A percentile compares a stretch with the other conserved stretches of the same genome.
phyloP scores from a whole-genome alignment of 108 stramenopile genomes.

The Nitzschia palea region DNA sequence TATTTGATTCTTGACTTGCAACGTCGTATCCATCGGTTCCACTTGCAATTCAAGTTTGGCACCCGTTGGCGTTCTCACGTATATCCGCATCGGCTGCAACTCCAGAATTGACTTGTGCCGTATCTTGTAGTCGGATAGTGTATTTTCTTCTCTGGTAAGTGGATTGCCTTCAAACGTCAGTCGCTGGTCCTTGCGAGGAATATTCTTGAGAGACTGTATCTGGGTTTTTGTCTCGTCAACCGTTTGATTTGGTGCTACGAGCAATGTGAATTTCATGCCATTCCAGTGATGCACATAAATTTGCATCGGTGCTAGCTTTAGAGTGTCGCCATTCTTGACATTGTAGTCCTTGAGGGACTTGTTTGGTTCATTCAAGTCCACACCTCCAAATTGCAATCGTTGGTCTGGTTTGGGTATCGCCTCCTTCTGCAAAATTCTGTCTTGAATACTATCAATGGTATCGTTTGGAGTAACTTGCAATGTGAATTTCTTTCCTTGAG shows the following conservation, averaged over 20 bases:
- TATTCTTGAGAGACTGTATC: slow-evolving; percentile 7
- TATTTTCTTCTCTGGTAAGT: slow-evolving; percentile 10
- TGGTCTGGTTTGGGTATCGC: slow-evolving; percentile 24
- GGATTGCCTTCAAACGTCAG: slow-evolving; percentile 6
- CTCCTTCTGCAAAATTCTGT: slow-evolving; percentile 8
- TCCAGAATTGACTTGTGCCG: slow-evolving; percentile 10
- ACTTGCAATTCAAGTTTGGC: not conserved
- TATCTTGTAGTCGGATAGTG: slow-evolving; percentile 5
- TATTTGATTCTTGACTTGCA: slow-evolving; percentile 24
- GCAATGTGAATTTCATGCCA: slow-evolving; percentile 6
- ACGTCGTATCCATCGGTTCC: slow-evolving; percentile 14
- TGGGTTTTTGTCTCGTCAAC: slow-evolving; percentile 14
- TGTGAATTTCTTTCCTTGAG: slow-evolving; percentile 8
- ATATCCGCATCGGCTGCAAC: slow-evolving; percentile 22
- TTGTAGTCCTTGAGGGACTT: slow-evolving; percentile 19
- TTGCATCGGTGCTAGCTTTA: slow-evolving; percentile 27
- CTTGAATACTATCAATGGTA: slow-evolving; percentile 28
- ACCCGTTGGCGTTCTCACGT: slow-evolving; percentile 15
- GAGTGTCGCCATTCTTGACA: slow-evolving; percentile 13
- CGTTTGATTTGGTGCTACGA: slow-evolving; percentile 15
- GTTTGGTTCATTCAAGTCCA: slow-evolving; percentile 2
- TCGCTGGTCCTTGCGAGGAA: slow-evolving; percentile 12
- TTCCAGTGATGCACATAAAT: slow-evolving; percentile 23
- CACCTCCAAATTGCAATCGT: slow-evolving; percentile 8
- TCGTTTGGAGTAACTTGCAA: slow-evolving; percentile 13